Evolutionary conservation across 2,329 filamentous ascomycete genomes (phyloP).

Genomic region (Teratosphaeria gauchensis): DNA sequence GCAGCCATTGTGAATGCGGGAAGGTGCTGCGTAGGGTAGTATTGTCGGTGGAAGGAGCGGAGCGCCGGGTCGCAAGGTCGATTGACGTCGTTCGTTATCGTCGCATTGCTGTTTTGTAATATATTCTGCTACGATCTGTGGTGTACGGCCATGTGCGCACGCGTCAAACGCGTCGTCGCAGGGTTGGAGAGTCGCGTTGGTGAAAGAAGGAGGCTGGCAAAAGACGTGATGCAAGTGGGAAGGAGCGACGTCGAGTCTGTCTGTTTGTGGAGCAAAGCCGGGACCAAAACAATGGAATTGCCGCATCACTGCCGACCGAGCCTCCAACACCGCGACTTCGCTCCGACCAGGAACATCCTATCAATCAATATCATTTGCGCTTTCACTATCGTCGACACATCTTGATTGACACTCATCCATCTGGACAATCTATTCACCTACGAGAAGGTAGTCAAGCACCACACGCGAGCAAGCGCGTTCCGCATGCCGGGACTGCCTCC

Average conservation of each 20-base stretch:
- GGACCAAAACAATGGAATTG: not conserved
- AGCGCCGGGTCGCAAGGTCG: not conserved
- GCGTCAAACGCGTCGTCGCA: not conserved
- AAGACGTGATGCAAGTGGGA: not conserved
- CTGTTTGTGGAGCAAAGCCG: not conserved
- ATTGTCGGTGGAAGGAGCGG: constrained; percentile 6
- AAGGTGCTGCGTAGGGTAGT: not conserved
- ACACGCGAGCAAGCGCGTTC: not conserved
- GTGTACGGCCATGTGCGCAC: not conserved
- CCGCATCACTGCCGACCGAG: not conserved
- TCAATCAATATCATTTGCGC: not conserved
- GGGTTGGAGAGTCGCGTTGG: not conserved
- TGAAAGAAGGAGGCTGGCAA: not conserved
- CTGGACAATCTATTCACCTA: too few relatives aligned
- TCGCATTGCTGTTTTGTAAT: not conserved
- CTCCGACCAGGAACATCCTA: not conserved
- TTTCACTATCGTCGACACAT: too few relatives aligned
- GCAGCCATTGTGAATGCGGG: constrained; percentile 9
- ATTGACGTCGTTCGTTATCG: not conserved
- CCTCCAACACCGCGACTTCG: not conserved
- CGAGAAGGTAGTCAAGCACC: not conserved
- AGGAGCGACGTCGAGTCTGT: not conserved
- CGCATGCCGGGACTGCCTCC: not conserved
- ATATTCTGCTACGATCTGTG: not conserved
- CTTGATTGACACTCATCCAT: not conserved